Percentiles rank a stretch among this genome's conserved stretches.
phyloP scores from a whole-genome alignment of 2,329 filamentous ascomycete genomes.

The Alternaria gansuensis region DNA sequence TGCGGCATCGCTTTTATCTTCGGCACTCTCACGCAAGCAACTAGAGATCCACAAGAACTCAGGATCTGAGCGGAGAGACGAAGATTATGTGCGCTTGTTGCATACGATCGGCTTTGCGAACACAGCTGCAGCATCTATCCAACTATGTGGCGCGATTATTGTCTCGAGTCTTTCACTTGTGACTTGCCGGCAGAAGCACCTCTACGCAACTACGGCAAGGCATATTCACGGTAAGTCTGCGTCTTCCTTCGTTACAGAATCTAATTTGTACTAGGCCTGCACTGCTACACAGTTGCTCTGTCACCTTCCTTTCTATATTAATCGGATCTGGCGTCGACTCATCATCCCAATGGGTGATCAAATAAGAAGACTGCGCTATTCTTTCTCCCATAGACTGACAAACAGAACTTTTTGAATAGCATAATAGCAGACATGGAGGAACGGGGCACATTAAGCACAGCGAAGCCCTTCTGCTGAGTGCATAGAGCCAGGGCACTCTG shows the following conservation, averaged over 20 bases:
- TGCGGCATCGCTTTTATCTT: conserved; percentile 8
- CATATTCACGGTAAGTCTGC: too few relatives aligned
- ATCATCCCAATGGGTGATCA: conserved; percentile 1
- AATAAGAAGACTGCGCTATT: not conserved
- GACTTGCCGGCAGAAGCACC: conserved; percentile 6
- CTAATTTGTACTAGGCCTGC: not conserved
- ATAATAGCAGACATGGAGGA: not conserved
- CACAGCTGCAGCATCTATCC: conserved; percentile 5
- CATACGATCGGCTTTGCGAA: too few relatives aligned
- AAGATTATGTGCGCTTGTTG: conserved; percentile 9
- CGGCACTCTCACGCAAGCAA: conserved; percentile 10
- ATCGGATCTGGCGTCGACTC: conserved; percentile 9
- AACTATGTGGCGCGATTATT: conserved; percentile 6
- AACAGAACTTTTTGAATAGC: too few relatives aligned
- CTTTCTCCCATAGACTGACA: not conserved
- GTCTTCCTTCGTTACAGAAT: too few relatives aligned
- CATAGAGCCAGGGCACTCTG: not conserved
- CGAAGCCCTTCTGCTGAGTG: not conserved
- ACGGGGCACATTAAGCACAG: not conserved
- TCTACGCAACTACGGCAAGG: conserved; percentile 4
- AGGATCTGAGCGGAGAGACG: conserved; percentile 3
- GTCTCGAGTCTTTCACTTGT: conserved; percentile 9
- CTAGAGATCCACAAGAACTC: conserved; percentile 9
- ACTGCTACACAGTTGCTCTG: conserved; percentile 5
- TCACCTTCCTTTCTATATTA: conserved; percentile 15